Percentiles rank a stretch among this genome's conserved stretches.
Evolutionary conservation across 768 basidiomycete species (phyloP).

Genomic region (Suillus alpinus): DNA sequence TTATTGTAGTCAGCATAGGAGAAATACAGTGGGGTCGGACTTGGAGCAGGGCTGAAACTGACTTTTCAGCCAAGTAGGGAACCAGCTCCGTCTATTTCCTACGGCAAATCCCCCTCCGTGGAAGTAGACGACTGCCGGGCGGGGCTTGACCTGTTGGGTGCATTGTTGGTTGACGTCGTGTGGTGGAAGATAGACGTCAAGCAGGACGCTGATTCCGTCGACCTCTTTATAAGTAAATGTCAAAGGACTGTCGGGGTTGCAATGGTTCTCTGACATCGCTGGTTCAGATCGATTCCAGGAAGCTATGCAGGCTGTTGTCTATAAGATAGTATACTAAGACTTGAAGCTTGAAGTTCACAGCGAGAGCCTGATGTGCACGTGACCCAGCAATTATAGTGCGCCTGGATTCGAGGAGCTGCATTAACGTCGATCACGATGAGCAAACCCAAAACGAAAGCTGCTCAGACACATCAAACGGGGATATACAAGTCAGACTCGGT

Average conservation of each 20-base stretch:
- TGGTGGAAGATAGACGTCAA: constrained; percentile 35
- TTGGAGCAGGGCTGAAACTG: constrained; percentile 11
- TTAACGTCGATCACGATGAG: constrained; percentile 21
- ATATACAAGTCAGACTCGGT: constrained; percentile 63
- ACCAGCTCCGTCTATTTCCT: constrained; percentile 59
- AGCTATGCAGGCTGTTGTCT: too few relatives aligned
- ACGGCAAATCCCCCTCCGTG: constrained; percentile 60
- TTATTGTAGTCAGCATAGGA: background rate
- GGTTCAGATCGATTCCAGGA: too few relatives aligned
- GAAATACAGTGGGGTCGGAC: background rate
- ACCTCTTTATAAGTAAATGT: constrained; percentile 37
- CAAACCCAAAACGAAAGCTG: constrained; percentile 47
- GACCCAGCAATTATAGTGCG: background rate
- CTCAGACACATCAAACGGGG: constrained; percentile 52
- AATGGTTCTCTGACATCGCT: background rate
- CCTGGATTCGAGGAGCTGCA: background rate
- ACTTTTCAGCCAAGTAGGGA: constrained; percentile 66
- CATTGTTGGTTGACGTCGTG: background rate
- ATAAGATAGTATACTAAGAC: too few relatives aligned
- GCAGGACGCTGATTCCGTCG: constrained; percentile 18
- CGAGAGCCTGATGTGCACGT: background rate
- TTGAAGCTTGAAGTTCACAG: too few relatives aligned
- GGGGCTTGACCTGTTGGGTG: background rate
- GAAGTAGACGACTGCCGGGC: constrained; percentile 37
- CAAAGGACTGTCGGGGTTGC: constrained; percentile 13